These are phyloP conservation scores for Tolypocladium capitatum DNA, from an alignment of 2,329 filamentous ascomycete species.

Conservation along the genomic window DNA sequence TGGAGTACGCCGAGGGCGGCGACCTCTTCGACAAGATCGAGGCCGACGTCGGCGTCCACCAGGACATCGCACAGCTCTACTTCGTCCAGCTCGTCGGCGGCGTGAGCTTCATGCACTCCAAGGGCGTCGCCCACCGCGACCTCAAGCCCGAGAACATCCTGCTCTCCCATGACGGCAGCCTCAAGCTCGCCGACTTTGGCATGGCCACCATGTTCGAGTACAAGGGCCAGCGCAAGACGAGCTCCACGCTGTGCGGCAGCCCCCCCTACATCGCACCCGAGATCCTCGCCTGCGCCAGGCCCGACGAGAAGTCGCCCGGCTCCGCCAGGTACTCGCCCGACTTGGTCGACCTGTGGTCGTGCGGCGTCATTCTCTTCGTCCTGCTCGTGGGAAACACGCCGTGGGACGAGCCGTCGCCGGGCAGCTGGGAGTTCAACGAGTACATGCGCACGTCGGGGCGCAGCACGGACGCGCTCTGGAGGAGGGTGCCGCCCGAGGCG, in stretches of 20 bases:
- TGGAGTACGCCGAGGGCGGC: conserved; percentile 91
- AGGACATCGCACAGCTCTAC: conserved; percentile 93
- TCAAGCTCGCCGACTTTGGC: conserved; percentile 95
- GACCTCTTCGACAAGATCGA: conserved; percentile 99
- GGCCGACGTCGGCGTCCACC: conserved; percentile 84
- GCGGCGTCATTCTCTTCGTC: conserved; percentile 94
- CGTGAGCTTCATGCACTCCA: conserved; percentile 90
- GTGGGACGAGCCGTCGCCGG: conserved; percentile 81
- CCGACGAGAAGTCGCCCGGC: conserved; percentile 32
- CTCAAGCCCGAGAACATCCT: conserved; percentile 94
- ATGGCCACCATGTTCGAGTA: conserved; percentile 89
- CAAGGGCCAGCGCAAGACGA: conserved; percentile 69
- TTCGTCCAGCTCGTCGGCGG: conserved; percentile 85
- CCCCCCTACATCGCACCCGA: conserved; percentile 97
- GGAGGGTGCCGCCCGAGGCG: conserved; percentile 57
- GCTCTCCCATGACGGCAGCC: conserved; percentile 65
- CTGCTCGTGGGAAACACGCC: conserved; percentile 91
- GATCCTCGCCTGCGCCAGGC: conserved; percentile 47
- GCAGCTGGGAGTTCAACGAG: conserved; percentile 84
- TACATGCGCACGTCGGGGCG: conserved; percentile 70
- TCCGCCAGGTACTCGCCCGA: conserved; percentile 59
- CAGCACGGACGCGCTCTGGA: conserved; percentile 77
- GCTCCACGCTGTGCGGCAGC: conserved; percentile 83
- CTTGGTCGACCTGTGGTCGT: conserved; percentile 89
- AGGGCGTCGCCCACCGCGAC: conserved; percentile 85